phyloP scores from a whole-genome alignment of 148 eudicot species.

The Diospyros kaki region DNA sequence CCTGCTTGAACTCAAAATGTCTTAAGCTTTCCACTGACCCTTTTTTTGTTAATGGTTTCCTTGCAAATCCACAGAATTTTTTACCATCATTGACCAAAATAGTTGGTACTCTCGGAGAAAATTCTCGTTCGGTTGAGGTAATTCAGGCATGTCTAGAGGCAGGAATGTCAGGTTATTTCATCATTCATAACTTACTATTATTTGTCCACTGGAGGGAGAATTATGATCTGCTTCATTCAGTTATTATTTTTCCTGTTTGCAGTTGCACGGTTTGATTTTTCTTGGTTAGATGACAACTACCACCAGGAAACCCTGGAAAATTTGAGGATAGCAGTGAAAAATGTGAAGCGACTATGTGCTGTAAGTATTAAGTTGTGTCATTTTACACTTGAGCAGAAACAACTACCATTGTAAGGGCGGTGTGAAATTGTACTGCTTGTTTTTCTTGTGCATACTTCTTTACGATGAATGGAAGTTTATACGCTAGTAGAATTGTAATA shows the following conservation, averaged over 20 bases:
- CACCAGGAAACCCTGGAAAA: constrained; percentile 61
- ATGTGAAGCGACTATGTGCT: constrained; percentile 44
- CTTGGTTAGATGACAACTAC: constrained; percentile 47
- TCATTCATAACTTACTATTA: background rate
- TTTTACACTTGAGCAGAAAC: background rate
- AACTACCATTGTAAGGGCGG: background rate
- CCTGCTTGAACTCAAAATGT: background rate
- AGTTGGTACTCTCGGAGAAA: constrained; percentile 61
- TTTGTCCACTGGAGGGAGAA: background rate
- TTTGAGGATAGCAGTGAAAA: constrained; percentile 40
- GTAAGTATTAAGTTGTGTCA: constrained; percentile 29
- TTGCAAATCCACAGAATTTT: constrained; percentile 24
- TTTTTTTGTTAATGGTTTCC: background rate
- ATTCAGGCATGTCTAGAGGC: constrained; percentile 58
- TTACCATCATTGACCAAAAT: constrained; percentile 49
- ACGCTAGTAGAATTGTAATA: background rate
- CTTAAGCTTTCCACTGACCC: background rate
- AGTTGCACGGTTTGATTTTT: constrained; percentile 69
- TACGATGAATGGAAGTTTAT: background rate
- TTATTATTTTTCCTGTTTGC: constrained; percentile 10
- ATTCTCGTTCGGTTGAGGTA: constrained; percentile 43
- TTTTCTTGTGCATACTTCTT: background rate
- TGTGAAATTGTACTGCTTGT: background rate
- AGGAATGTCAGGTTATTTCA: constrained; percentile 52
- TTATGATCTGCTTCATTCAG: background rate